Conservation (phyloP, 2,329 filamentous ascomycete species). For the Paraphaeosphaeria minitans region DNA sequence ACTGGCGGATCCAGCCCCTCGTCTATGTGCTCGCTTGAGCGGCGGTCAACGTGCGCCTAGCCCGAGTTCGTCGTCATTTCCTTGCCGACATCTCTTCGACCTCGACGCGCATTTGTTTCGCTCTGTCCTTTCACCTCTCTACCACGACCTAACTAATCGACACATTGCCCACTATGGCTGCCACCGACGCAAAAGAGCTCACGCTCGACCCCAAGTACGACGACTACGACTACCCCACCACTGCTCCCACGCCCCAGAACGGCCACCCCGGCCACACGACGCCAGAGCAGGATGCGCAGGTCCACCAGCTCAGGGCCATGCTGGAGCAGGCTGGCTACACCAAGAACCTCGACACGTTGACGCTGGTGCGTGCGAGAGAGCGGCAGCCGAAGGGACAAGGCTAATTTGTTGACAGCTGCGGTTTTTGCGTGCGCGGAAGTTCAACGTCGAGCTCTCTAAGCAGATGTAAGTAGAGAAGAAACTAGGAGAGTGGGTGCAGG, state of each 20-base stretch:
- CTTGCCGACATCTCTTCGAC: constrained; percentile 17
- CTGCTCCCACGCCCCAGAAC: constrained; percentile 68
- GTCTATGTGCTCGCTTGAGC: constrained; percentile 22
- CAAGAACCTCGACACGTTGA: constrained; percentile 88
- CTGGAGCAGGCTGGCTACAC: constrained; percentile 84
- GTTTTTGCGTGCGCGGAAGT: constrained; percentile 94
- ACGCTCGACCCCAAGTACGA: constrained; percentile 88
- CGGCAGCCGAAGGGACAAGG: neutral
- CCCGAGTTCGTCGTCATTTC: constrained; percentile 35
- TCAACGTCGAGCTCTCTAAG: constrained; percentile 82
- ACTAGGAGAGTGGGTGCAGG: neutral
- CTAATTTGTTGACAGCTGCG: constrained; percentile 64
- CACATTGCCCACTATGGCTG: constrained; percentile 37
- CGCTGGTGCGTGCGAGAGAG: constrained; percentile 65
- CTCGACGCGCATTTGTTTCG: constrained; percentile 3
- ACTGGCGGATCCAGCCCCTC: constrained; percentile 4
- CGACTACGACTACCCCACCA: constrained; percentile 89
- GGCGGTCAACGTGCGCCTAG: constrained; percentile 33
- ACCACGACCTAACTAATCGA: neutral
- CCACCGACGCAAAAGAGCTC: constrained; percentile 39
- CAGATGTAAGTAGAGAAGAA: constrained; percentile 73
- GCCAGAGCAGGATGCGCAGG: constrained; percentile 84
- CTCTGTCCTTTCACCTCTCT: neutral
- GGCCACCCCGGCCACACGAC: constrained; percentile 91
- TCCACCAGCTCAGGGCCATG: constrained; percentile 81